These are phyloP conservation scores for Anacardium occidentale DNA, from an alignment of 345 rosid genomes.

Conservation along the genomic window DNA sequence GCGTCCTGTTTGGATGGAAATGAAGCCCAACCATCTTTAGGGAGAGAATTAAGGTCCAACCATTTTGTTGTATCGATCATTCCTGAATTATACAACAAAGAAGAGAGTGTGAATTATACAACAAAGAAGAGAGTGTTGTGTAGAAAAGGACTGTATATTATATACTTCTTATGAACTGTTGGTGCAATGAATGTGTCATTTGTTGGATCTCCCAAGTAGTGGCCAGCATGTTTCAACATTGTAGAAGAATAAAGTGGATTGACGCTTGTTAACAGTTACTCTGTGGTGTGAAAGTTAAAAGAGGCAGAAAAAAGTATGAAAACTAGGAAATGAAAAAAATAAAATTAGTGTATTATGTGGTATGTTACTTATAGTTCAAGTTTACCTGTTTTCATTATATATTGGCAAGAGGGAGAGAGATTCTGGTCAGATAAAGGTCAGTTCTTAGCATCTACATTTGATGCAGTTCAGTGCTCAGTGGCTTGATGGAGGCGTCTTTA, in stretches of 20 bases:
- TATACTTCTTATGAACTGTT: background rate
- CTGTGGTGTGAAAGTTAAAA: background rate
- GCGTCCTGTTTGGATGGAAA: no score
- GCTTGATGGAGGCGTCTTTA: background rate
- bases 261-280: background rate
- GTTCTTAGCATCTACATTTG: constrained; percentile 1
- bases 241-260: background rate
- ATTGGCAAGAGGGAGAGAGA: background rate
- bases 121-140: background rate
- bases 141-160: background rate
- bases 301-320: background rate
- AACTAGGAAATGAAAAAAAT: background rate
- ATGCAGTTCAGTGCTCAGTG: background rate
- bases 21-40: no score
- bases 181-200: background rate
- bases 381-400: background rate
- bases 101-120: background rate
- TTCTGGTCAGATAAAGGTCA: background rate
- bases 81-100: background rate
- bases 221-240: background rate
- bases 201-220: background rate
- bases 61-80: no score
- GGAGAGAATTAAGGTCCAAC: no score
- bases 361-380: background rate
- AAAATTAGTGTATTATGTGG: background rate